Base-by-base conservation (phyloP, 1,284 basidiomycete genomes). In the Xerocomus nothofagi region DNA sequence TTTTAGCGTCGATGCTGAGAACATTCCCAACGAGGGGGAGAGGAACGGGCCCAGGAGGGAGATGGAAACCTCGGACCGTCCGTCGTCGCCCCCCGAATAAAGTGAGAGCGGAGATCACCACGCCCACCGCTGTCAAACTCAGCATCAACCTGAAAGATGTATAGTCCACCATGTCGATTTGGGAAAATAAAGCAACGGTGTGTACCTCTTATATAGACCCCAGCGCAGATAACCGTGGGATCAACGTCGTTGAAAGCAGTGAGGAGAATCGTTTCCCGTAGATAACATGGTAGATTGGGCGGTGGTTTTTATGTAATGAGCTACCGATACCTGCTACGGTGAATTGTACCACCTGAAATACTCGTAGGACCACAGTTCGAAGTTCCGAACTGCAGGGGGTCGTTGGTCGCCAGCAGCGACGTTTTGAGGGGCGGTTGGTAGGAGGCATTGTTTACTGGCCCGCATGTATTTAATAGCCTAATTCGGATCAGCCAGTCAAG, bases 1-100 rank as follows among this genome's bases (percentile, higher is more conserved):
- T 53, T 24, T 53, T 45, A 1, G 49, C 10, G 15, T 66, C 42
- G n/a, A 66, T 61, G 21, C 41, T 30, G 32, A 66, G 33, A 20
- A 54, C 8, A 39, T 60, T 66, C 0, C 61, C 61, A 11, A 62
- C 23, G 7, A 66, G 8, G 2, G 63, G 63, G 21, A 62, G 48
- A 20, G 53, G 50, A 12, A 24, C 3, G 15, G 60, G 61, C 11
- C 63, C 61, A n/a, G 63, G 63, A 44, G 52, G 61, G 15, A 62
- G 48, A 18, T 17, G 57, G 44, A 17, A 31, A 1, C 53, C 50
- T 7, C 21, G 37, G 12, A 21, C 6, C 2, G 30, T 18, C 31
- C 45, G 41, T 39, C 30, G 44, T 32, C 45, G 44, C 15, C 45
- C 18, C 21, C 27, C 43, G 48, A 65, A n/a, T 24, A 58, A 21